phyloP scores from a whole-genome alignment of 495 filamentous ascomycete species.

The Xylaria bambusicola region DNA sequence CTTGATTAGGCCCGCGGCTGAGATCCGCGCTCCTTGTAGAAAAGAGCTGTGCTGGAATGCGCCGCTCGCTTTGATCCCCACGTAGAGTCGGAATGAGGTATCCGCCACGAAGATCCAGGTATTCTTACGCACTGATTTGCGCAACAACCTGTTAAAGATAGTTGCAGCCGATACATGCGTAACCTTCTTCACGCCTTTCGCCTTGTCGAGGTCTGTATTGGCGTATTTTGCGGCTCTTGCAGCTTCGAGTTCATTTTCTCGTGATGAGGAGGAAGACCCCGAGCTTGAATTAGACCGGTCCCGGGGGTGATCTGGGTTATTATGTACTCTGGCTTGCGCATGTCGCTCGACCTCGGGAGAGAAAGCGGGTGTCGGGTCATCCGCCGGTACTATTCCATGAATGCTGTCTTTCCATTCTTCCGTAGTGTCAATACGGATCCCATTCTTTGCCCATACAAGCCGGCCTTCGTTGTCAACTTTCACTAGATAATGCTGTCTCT shows the following conservation, averaged over 20 bases:
- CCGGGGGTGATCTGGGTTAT: conserved; percentile 20
- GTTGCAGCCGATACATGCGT: conserved; percentile 67
- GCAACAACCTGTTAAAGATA: conserved; percentile 70
- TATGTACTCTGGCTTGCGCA: conserved; percentile 21
- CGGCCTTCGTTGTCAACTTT: conserved; percentile 65
- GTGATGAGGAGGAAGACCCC: conserved; percentile 18
- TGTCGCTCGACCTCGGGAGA: conserved; percentile 26
- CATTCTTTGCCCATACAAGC: conserved; percentile 81
- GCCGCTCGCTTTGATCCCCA: conserved; percentile 87
- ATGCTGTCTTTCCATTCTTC: conserved; percentile 76
- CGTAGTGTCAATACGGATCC: conserved; percentile 71
- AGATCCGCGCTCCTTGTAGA: conserved; percentile 76
- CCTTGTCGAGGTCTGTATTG: conserved; percentile 53
- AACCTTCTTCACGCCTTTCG: conserved; percentile 63
- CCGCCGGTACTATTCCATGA: conserved; percentile 69
- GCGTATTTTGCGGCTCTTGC: conserved; percentile 54
- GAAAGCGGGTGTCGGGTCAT: conserved; percentile 61
- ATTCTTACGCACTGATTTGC: conserved; percentile 70
- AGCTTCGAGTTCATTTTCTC: conserved; percentile 34
- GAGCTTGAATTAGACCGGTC: conserved; percentile 14
- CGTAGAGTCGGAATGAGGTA: conserved; percentile 81
- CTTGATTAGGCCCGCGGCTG: conserved; percentile 82
- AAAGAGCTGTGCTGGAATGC: conserved; percentile 91
- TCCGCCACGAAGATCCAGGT: conserved; percentile 94
- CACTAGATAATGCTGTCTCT: conserved; percentile 72